These are phyloP conservation scores for Fusarium tanahbumbuense DNA, from an alignment of 2,329 filamentous ascomycete genomes.

Conservation along the genomic window DNA sequence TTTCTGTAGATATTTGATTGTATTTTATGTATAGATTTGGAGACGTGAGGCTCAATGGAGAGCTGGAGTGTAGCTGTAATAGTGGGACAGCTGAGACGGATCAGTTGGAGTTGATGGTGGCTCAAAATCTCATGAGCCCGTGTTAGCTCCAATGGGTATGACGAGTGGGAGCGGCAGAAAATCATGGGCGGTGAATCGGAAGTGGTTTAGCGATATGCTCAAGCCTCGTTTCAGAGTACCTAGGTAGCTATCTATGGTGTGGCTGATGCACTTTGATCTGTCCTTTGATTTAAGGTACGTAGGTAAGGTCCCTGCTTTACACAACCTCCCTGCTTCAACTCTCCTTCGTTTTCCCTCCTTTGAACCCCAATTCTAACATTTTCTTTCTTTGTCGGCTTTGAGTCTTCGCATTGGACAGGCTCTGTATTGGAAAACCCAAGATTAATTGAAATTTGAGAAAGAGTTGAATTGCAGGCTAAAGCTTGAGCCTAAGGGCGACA, in stretches of 20 bases:
- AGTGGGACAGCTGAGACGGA: slow-evolving; percentile 1
- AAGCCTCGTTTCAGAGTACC: slow-evolving; percentile 24
- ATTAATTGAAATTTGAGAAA: background rate
- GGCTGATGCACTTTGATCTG: slow-evolving; percentile 32
- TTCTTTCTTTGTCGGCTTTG: background rate
- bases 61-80: slow-evolving; percentile 13
- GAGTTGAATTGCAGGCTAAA: background rate
- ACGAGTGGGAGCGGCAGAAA: slow-evolving; percentile 38
- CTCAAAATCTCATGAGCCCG: slow-evolving; percentile 35
- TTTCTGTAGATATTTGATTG: slow-evolving; percentile 22
- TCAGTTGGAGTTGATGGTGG: slow-evolving; percentile 7
- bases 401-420: background rate
- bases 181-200: slow-evolving; percentile 18
- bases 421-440: background rate
- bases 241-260: slow-evolving; percentile 5
- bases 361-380: background rate
- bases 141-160: slow-evolving; percentile 25
- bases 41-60: slow-evolving; percentile 16
- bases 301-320: background rate
- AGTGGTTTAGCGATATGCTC: slow-evolving; percentile 7
- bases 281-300: slow-evolving; percentile 20
- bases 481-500: slow-evolving; percentile 10
- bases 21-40: background rate
- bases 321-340: slow-evolving; percentile 16
- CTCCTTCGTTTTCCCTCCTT: slow-evolving; percentile 17